Evolutionary conservation across 768 basidiomycete genomes (phyloP).

Genomic region (Mycena pura): DNA sequence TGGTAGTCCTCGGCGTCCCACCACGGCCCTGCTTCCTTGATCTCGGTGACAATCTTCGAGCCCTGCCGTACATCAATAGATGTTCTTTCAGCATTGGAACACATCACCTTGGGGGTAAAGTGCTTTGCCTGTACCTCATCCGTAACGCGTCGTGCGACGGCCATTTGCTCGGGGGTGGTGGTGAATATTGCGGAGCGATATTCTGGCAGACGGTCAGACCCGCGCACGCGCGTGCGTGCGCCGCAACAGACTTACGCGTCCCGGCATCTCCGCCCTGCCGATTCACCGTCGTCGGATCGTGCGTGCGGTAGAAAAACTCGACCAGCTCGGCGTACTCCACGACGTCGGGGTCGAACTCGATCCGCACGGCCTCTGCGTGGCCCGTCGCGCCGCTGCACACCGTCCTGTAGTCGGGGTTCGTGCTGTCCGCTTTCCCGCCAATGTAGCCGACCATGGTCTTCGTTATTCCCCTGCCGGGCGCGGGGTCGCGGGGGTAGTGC

Average conservation of each 20-base stretch:
- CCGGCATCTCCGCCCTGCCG: conserved; percentile 68
- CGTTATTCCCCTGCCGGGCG: conserved; percentile 55
- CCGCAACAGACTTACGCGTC: conserved; percentile 59
- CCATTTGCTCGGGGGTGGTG: conserved; percentile 61
- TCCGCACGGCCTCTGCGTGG: conserved; percentile 74
- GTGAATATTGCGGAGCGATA: conserved; percentile 84
- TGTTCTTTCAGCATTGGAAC: not conserved
- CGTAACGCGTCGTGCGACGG: conserved; percentile 66
- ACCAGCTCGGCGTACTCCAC: conserved; percentile 78
- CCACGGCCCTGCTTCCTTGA: conserved; percentile 64
- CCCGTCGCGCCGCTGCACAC: conserved; percentile 72
- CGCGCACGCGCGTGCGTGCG: too few relatives aligned
- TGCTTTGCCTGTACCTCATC: conserved; percentile 73
- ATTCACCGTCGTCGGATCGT: conserved; percentile 75
- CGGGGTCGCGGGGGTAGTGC: conserved; percentile 55
- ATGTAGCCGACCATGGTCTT: conserved; percentile 69
- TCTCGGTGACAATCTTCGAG: conserved; percentile 65
- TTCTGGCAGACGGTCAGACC: conserved; percentile 47
- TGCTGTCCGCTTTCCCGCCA: conserved; percentile 51
- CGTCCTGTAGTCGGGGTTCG: conserved; percentile 58
- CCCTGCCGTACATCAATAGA: conserved; percentile 19
- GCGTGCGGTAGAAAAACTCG: conserved; percentile 81
- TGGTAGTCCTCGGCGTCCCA: conserved; percentile 67
- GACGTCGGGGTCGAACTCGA: conserved; percentile 69
- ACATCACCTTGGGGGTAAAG: conserved; percentile 54